Percentiles rank a stretch among this genome's conserved stretches.
Evolutionary conservation across 1,284 basidiomycete species (phyloP).

Genomic region (Rhodotorula sp.): DNA sequence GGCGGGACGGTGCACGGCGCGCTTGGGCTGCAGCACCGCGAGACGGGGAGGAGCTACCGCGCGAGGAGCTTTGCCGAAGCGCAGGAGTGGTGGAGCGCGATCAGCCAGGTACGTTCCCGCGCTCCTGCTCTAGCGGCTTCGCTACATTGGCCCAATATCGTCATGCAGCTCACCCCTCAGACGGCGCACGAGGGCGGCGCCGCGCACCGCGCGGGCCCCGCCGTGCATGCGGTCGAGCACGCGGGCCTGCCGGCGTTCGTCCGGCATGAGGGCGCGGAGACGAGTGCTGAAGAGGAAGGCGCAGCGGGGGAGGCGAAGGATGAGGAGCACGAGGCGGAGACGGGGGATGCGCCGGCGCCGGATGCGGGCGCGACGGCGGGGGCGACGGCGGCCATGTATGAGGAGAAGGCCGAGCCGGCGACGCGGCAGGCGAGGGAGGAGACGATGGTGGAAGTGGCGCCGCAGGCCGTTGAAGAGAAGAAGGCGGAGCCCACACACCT

Average conservation of each 20-base stretch:
- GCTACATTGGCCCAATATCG: too few species aligned
- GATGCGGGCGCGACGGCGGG: not conserved
- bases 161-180: not conserved
- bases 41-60: constrained; percentile 2
- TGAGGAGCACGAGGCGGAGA: not conserved
- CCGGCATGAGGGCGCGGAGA: constrained; percentile 1
- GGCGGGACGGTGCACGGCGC: not conserved
- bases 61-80: constrained; percentile 10
- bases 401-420: too few species aligned
- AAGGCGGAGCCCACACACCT: too few species aligned
- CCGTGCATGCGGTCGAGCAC: not conserved
- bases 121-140: not conserved
- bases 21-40: constrained; percentile 4
- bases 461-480: too few species aligned
- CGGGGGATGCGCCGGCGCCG: not conserved
- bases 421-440: not conserved
- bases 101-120: not conserved
- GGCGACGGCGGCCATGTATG: too few species aligned
- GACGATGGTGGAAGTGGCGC: not conserved
- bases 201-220: constrained; percentile 8
- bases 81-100: constrained; percentile 4
- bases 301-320: not conserved
- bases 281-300: not conserved
- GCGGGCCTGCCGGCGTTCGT: constrained; percentile 6
- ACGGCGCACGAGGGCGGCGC: not conserved